Base-by-base conservation (phyloP, 805 yeast genomes). In the Metschnikowia kofuensis region DNA sequence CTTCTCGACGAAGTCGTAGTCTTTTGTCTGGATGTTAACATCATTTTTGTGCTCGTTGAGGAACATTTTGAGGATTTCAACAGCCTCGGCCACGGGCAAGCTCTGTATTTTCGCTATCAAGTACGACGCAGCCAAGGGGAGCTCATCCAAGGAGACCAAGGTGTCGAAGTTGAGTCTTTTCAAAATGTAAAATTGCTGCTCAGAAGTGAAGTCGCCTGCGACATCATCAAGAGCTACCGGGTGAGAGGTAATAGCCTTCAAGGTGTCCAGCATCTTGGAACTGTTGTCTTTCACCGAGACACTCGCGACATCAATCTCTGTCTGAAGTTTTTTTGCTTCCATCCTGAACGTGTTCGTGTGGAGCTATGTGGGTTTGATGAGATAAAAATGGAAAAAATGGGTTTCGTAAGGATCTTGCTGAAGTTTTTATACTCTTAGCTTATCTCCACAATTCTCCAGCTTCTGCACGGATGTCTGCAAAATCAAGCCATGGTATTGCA, bases 131-230 rank as follows among this genome's bases (percentile, higher is more conserved):
- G 60, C 50, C 3, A 57, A 47, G 1, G 74, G 74, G 47, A 69
- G 58, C 36, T 65, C 70, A 14, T 65, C 71, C 44, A 61, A 57
- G 4, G 65, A 53, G 7, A 44, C 51, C 54, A 68, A 62, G 12
- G 56, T 56, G 11, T 58, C 65, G 37, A 54, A 57, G 38, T 63
- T 57, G 16, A 68, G 52, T 46, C 68, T 61, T 48, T 52, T 59
- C 54, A 68, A 59, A 27, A 65, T 57, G 47, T 61, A 60, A 40
- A 45, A 52, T 51, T 68, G 68, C 49, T 68, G 69, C 9, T 54
- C 63, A 10, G 51, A 13, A 13, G 66, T 56, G 27, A 68, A 53
- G 1, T 57, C 55, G 2, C 21, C 44, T 6, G 65, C 71, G 32
- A 69, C 58, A 5, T 59, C 65, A 13, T 54, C 55, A 27, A 69